Evolutionary conservation across 2,329 filamentous ascomycete genomes (phyloP).

Genomic region (Xylariomycetidae sp.): DNA sequence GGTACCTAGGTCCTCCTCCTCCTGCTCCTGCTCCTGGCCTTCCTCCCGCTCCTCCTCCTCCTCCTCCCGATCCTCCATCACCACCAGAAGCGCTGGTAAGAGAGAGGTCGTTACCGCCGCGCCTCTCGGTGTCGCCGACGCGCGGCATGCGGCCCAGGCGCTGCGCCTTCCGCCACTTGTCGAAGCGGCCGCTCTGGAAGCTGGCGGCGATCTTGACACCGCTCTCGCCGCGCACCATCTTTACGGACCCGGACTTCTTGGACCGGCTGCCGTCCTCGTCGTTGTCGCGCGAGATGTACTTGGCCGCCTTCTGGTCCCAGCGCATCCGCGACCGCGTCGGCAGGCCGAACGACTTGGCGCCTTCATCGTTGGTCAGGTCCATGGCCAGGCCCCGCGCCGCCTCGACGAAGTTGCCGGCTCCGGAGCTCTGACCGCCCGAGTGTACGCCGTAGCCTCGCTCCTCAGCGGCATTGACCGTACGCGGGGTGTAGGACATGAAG

Average conservation of each 20-base stretch:
- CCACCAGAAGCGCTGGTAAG: constrained; percentile 25
- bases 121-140: constrained; percentile 74
- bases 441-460: constrained; percentile 92
- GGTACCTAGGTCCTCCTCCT: constrained; percentile 58
- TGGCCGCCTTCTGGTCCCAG: constrained; percentile 96
- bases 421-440: constrained; percentile 57
- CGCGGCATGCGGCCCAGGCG: constrained; percentile 73
- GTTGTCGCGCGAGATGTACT: constrained; percentile 88
- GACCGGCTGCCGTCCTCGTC: constrained; percentile 83
- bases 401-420: constrained; percentile 74
- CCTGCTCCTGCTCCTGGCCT: constrained; percentile 15
- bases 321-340: constrained; percentile 73
- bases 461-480: constrained; percentile 74
- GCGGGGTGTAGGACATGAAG: constrained; percentile 95
- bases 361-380: constrained; percentile 89
- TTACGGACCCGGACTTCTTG: constrained; percentile 19
- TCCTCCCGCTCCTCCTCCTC: constrained; percentile 12
- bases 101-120: constrained; percentile 26
- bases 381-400: constrained; percentile 84
- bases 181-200: constrained; percentile 91
- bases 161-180: constrained; percentile 85
- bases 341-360: constrained; percentile 71
- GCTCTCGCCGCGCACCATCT: constrained; percentile 78
- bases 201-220: constrained; percentile 93
- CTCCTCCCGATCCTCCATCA: constrained; percentile 32